Evolutionary conservation across 2,329 filamentous ascomycete species (phyloP).

Genomic region (Neopestalotiopsis rosae): DNA sequence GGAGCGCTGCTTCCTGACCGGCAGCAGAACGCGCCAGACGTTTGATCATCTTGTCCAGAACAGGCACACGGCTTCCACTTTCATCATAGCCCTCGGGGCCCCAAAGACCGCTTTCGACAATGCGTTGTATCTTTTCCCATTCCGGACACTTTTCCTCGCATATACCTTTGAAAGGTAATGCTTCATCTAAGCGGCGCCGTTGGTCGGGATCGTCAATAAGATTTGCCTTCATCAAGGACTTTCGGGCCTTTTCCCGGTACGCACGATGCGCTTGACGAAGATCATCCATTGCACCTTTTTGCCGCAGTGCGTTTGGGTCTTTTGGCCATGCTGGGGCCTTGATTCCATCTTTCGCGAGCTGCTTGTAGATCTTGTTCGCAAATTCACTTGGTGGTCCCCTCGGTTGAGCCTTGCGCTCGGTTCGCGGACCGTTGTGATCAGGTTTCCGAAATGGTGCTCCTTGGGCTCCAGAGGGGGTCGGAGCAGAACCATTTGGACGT

Average conservation of each 20-base stretch:
- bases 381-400: conserved; percentile 25
- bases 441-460: background rate
- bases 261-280: conserved; percentile 61
- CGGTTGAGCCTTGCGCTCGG: background rate
- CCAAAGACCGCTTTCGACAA: conserved; percentile 65
- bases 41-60: conserved; percentile 66
- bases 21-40: conserved; percentile 71
- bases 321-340: conserved; percentile 60
- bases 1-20: conserved; percentile 69
- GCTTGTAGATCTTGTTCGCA: conserved; percentile 56
- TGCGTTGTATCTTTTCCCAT: conserved; percentile 67
- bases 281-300: conserved; percentile 56
- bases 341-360: conserved; percentile 60
- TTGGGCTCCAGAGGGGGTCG: background rate
- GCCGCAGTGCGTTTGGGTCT: conserved; percentile 57
- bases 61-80: conserved; percentile 49
- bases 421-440: background rate
- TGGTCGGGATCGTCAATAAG: conserved; percentile 70
- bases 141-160: conserved; percentile 75
- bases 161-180: conserved; percentile 70
- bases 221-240: conserved; percentile 61
- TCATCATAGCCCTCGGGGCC: conserved; percentile 56
- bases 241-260: conserved; percentile 62
- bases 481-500: background rate
- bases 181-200: conserved; percentile 65